phyloP scores from a whole-genome alignment of 495 filamentous ascomycete genomes.

The Daldinia grandis region DNA sequence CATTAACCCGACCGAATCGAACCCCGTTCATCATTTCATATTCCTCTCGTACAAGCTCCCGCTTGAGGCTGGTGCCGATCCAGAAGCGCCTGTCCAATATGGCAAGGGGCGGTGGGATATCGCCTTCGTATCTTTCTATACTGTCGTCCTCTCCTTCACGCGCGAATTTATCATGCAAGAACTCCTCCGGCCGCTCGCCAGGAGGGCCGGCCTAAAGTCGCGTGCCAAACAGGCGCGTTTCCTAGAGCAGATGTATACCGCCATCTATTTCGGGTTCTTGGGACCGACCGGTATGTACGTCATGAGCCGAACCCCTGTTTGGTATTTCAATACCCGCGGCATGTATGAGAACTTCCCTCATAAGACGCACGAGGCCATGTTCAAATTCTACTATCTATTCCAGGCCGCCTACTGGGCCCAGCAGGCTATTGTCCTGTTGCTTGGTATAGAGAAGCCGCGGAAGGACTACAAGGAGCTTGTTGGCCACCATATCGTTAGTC shows the following conservation, averaged over 20 bases:
- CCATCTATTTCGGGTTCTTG: slow-evolving; percentile 89
- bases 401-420: slow-evolving; percentile 97
- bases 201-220: slow-evolving; percentile 71
- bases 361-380: slow-evolving; percentile 78
- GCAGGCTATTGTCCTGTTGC: slow-evolving; percentile 87
- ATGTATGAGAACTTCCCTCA: slow-evolving; percentile 97
- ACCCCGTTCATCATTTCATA: slow-evolving; percentile 85
- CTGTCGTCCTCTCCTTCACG: slow-evolving; percentile 86
- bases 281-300: slow-evolving; percentile 91
- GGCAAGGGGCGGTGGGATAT: slow-evolving; percentile 89
- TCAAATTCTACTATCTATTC: slow-evolving; percentile 97
- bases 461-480: slow-evolving; percentile 98
- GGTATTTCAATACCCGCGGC: slow-evolving; percentile 92
- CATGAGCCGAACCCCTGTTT: slow-evolving; percentile 90
- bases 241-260: slow-evolving; percentile 98
- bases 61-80: slow-evolving; percentile 52
- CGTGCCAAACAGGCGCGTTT: slow-evolving; percentile 87
- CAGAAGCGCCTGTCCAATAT: slow-evolving; percentile 73
- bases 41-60: slow-evolving; percentile 92
- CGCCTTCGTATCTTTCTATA: slow-evolving; percentile 90
- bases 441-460: slow-evolving; percentile 92
- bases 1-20: slow-evolving; percentile 79
- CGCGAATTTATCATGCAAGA: slow-evolving; percentile 98
- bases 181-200: slow-evolving; percentile 80
- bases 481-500: slow-evolving; percentile 89